Conservation (phyloP, 306 rosid genomes). For the Vicia sativa region DNA sequence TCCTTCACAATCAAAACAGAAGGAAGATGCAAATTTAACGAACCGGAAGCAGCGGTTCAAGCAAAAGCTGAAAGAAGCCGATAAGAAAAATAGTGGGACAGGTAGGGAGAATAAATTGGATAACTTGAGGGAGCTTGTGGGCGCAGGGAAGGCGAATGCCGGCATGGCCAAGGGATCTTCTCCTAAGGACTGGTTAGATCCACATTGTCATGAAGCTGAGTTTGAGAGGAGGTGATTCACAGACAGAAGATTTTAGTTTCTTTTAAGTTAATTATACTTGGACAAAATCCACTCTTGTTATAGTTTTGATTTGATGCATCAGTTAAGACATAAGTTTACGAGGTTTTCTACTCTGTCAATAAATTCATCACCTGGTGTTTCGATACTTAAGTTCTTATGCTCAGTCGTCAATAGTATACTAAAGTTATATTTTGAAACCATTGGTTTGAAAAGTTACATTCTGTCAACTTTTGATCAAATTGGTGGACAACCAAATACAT, state of each 20-base stretch:
- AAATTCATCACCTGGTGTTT: constrained; percentile 29
- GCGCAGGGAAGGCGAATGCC: constrained; percentile 55
- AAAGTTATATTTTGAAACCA: constrained; percentile 15
- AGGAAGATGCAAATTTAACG: constrained; percentile 55
- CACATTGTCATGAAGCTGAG: constrained; percentile 88
- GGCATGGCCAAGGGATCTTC: constrained; percentile 60
- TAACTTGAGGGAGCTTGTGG: constrained; percentile 88
- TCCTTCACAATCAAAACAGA: constrained; percentile 77
- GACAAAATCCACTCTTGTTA: constrained; percentile 19
- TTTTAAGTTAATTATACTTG: constrained; percentile 28
- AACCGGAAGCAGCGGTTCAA: constrained; percentile 76
- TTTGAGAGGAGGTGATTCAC: constrained; percentile 68
- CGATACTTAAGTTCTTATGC: constrained; percentile 17
- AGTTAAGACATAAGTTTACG: constrained; percentile 22
- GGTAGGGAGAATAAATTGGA: constrained; percentile 91
- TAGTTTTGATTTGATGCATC: constrained; percentile 31
- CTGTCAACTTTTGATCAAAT: background rate
- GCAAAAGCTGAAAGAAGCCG: constrained; percentile 95
- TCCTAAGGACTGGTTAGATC: constrained; percentile 88
- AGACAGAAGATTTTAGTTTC: constrained; percentile 35
- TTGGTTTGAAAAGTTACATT: constrained; percentile 5
- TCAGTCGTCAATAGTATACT: background rate
- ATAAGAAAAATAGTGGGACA: constrained; percentile 54
- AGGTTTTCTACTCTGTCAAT: constrained; percentile 46
- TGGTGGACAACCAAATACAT: too few species aligned